Conservation (phyloP, 2,329 filamentous ascomycete genomes). For the Ramularia collo-cygni region DNA sequence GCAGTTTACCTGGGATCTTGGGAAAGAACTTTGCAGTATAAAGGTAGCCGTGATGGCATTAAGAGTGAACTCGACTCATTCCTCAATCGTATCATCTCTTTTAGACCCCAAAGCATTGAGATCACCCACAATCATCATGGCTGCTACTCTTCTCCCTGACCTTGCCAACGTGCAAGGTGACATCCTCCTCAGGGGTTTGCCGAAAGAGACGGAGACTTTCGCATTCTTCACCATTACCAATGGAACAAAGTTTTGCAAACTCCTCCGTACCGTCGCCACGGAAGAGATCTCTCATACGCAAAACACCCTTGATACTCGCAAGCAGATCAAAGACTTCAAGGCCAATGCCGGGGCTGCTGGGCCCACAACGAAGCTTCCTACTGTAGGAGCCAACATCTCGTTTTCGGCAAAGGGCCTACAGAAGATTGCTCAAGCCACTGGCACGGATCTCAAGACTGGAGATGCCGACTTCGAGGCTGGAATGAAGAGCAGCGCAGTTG, state of each 20-base stretch:
- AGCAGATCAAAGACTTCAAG: constrained; percentile 18
- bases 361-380: constrained; percentile 9
- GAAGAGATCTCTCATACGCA: constrained; percentile 20
- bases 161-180: constrained; percentile 24
- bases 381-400: constrained; percentile 24
- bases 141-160: constrained; percentile 5
- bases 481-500: constrained; percentile 28
- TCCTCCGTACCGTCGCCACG: constrained; percentile 14
- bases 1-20: too few species aligned
- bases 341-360: constrained; percentile 5
- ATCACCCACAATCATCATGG: too few species aligned
- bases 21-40: too few species aligned
- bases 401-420: constrained; percentile 22
- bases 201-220: constrained; percentile 23
- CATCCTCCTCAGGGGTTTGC: constrained; percentile 23
- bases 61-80: too few species aligned
- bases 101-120: too few species aligned
- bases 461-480: constrained; percentile 31
- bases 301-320: constrained; percentile 14
- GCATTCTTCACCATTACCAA: constrained; percentile 24
- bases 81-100: too few species aligned
- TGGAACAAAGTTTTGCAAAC: neutral
- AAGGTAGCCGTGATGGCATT: too few species aligned
- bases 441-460: constrained; percentile 22
- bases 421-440: constrained; percentile 22